Conservation (phyloP, 1,284 basidiomycete species). For the Microbotryum saponariae region DNA sequence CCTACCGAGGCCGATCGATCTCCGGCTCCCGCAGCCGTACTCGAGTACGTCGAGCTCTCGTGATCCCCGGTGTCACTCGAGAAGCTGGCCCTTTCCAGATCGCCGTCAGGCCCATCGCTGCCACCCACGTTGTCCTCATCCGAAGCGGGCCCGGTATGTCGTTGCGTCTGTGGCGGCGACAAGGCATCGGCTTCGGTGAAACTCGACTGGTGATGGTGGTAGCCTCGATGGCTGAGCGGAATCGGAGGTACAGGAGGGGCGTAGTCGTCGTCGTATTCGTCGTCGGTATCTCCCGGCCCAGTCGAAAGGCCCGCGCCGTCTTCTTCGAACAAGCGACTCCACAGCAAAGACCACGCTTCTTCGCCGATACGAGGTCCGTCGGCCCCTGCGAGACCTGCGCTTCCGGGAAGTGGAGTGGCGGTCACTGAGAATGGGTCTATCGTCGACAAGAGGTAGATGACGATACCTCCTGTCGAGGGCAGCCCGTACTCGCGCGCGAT, state of each 20-base stretch:
- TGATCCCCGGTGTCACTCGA: constrained; percentile 16
- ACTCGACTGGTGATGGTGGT: not conserved
- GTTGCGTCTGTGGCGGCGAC: not conserved
- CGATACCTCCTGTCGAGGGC: constrained; percentile 65
- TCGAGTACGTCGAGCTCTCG: constrained; percentile 12
- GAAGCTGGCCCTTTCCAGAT: constrained; percentile 14
- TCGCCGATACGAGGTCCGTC: constrained; percentile 65
- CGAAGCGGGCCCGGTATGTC: constrained; percentile 1
- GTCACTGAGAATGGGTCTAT: constrained; percentile 18
- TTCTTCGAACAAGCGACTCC: constrained; percentile 58
- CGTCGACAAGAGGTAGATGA: constrained; percentile 59
- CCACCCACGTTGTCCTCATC: not conserved
- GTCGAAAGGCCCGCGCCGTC: constrained; percentile 52
- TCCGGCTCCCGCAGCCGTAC: not conserved
- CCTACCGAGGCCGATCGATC: too few relatives aligned
- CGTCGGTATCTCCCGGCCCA: constrained; percentile 49
- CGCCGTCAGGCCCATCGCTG: constrained; percentile 9
- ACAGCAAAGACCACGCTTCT: constrained; percentile 72
- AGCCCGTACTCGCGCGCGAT: constrained; percentile 69
- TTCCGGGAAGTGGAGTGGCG: constrained; percentile 22
- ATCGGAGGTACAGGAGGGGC: constrained; percentile 51
- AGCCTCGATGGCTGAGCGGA: constrained; percentile 13
- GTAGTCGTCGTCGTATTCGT: constrained; percentile 36
- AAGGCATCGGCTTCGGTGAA: not conserved
- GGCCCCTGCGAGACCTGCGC: constrained; percentile 48